Evolutionary conservation across 352 stramenopile species (phyloP), one percentile per base, ranked within the genome.

Genomic region (Phytophthora cactorum): DNA sequence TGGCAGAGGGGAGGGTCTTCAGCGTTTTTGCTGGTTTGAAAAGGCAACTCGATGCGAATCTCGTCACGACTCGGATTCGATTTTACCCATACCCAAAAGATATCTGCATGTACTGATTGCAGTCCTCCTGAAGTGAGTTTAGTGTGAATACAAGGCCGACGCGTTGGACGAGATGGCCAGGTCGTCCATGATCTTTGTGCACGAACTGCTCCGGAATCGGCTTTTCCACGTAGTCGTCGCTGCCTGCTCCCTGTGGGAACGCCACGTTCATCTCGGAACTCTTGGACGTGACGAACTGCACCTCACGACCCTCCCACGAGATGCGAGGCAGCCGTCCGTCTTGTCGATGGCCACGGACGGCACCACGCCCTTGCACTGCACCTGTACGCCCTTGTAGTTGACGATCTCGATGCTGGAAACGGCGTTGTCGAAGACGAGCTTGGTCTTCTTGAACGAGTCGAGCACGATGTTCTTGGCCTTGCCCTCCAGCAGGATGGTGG

Each of bases 261-360:
- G 86, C 93, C 53, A 99, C 92, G 82, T 98, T 98, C 92, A 98
- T 97, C 75, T 99, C 96, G 54, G 87, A 97, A 75, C 90, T 98
- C 88, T 99, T 99, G 61, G 92, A 98, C 38, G 97, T 99, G 10
- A 98, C 91, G 62, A 99, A 92, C 70, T 90, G 84, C 67, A 90
- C 82, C 53, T 89, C 75, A 34, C 96, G 80, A 29, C 85, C 91
- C 66, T 98, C 90, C 80, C 96, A 93, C 74, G 92, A 97, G 58
- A 99, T 83, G 79, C 87, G 43, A 98, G 82, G 65, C 96, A 97
- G 62, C 97, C 96, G 78, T 99, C 96, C 32, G 97, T 99, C 86
- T 99, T 99, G 86, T 99, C 98, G 78, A 99, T 99, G 5, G 95
- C 93, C 62, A 99, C 96, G 29, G 91, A 97, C n/a, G 97, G 96